Conservation (phyloP, 257 asterid genomes). For the Rubia yunnanensis region DNA sequence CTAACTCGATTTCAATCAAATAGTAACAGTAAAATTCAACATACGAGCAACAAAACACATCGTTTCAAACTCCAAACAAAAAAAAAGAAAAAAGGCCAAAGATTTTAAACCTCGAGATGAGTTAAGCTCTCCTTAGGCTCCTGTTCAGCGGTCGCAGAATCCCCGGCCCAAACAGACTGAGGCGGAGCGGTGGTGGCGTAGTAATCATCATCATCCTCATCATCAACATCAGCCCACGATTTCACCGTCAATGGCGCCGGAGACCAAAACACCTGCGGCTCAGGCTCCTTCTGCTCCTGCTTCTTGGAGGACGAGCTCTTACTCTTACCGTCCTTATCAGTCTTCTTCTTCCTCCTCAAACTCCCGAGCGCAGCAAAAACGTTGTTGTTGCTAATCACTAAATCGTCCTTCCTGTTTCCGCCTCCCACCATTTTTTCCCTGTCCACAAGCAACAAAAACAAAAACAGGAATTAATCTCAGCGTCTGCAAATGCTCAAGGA, state of each 20-base stretch:
- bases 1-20: not conserved
- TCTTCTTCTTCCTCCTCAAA: slow-evolving; percentile 81
- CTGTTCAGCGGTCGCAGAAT: slow-evolving; percentile 24
- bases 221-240: slow-evolving; percentile 98
- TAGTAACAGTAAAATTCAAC: not conserved
- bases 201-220: slow-evolving; percentile 92
- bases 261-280: slow-evolving; percentile 68
- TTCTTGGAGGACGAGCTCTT: slow-evolving; percentile 26
- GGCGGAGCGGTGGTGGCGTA: slow-evolving; percentile 92
- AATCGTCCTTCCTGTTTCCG: slow-evolving; percentile 73
- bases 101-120: slow-evolving; percentile 49
- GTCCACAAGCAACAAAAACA: not conserved
- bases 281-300: slow-evolving; percentile 27
- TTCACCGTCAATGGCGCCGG: slow-evolving; percentile 79
- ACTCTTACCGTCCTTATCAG: slow-evolving; percentile 51
- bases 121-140: slow-evolving; percentile 23
- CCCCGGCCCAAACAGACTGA: slow-evolving; percentile 50
- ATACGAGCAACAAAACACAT: not conserved
- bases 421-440: slow-evolving; percentile 65
- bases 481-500: not conserved
- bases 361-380: slow-evolving; percentile 90
- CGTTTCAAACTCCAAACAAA: not conserved
- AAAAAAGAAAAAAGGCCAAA: not conserved
- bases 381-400: slow-evolving; percentile 62
- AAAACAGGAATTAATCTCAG: not conserved